Evolutionary conservation across 345 rosid genomes (phyloP).

Genomic region (Raphanus sativus): DNA sequence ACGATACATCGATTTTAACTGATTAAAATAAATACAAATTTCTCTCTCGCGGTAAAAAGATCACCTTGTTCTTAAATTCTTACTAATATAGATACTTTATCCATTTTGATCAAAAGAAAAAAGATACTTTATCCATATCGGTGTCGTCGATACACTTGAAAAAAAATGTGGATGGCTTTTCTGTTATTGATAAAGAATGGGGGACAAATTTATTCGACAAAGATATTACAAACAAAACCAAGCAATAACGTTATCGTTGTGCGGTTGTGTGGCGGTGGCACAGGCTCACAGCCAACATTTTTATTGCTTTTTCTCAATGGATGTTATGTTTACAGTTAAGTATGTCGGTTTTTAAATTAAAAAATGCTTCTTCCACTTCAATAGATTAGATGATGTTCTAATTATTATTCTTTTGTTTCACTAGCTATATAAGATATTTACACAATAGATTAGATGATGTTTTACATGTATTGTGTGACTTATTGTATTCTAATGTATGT

Average conservation of each 20-base stretch:
- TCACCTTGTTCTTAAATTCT: too few relatives aligned
- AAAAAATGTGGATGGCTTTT: not conserved
- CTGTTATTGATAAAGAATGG: not conserved
- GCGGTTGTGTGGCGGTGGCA: constrained; percentile 15
- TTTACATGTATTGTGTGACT: too few relatives aligned
- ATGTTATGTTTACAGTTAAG: not conserved
- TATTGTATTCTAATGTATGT: not conserved
- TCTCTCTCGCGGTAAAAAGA: not conserved
- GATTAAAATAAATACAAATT: not conserved
- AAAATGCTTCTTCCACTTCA: not conserved
- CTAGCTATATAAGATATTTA: too few relatives aligned
- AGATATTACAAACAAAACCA: not conserved
- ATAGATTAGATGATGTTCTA: too few relatives aligned
- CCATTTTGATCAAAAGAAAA: too few relatives aligned
- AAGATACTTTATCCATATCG: not conserved
- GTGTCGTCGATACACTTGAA: constrained; percentile 3
- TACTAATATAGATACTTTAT: too few relatives aligned
- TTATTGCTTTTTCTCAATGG: not conserved
- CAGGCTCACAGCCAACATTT: not conserved
- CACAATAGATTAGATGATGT: too few relatives aligned
- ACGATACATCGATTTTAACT: not conserved
- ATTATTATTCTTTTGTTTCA: too few relatives aligned
- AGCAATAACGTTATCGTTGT: too few relatives aligned
- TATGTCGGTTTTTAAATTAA: not conserved
- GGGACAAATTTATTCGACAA: constrained; percentile 6